These are phyloP conservation scores for Caryopteris hybrid DNA, from an alignment of 305 asterid genomes.

Conservation along the genomic window DNA sequence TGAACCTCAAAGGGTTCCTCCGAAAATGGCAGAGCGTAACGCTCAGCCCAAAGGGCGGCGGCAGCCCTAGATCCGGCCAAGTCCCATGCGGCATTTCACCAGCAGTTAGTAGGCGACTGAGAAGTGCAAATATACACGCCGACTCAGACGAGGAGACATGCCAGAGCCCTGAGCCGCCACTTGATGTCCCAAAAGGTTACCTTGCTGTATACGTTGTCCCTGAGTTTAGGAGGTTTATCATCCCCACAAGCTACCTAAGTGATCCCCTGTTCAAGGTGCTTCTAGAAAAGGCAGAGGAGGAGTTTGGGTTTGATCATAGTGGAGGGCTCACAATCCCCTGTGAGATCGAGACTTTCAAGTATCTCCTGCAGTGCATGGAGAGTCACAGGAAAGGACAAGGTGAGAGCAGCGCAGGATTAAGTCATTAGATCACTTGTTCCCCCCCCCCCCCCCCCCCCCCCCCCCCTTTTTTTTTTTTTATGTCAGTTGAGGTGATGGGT, in stretches of 20 bases:
- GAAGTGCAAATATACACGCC: constrained; percentile 16
- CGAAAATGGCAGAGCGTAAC: constrained; percentile 59
- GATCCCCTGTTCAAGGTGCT: constrained; percentile 61
- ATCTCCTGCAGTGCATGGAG: constrained; percentile 42
- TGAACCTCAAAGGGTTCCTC: constrained; percentile 49
- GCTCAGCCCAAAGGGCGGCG: constrained; percentile 29
- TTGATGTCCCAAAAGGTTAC: constrained; percentile 55
- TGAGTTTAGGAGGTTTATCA: constrained; percentile 62
- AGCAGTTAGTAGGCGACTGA: constrained; percentile 43
- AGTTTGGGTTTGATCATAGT: constrained; percentile 62
- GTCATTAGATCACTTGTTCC: neutral
- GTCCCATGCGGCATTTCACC: constrained; percentile 48
- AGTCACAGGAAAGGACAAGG: constrained; percentile 28
- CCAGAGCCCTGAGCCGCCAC: constrained; percentile 61
- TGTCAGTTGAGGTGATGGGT: neutral
- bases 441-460: no score
- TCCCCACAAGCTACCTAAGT: constrained; percentile 61
- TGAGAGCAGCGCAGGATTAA: constrained; percentile 19
- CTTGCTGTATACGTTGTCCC: constrained; percentile 66
- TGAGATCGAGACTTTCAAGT: constrained; percentile 64
- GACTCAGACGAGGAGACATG: constrained; percentile 66
- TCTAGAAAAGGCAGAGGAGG: constrained; percentile 72
- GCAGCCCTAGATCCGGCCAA: constrained; percentile 11
- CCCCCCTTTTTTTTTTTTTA: neutral
- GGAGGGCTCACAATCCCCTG: constrained; percentile 74